A percentile compares a stretch with the other conserved stretches of the same genome.
phyloP scores from a whole-genome alignment of 352 stramenopile genomes.

The Phytopythium oedochilum region DNA sequence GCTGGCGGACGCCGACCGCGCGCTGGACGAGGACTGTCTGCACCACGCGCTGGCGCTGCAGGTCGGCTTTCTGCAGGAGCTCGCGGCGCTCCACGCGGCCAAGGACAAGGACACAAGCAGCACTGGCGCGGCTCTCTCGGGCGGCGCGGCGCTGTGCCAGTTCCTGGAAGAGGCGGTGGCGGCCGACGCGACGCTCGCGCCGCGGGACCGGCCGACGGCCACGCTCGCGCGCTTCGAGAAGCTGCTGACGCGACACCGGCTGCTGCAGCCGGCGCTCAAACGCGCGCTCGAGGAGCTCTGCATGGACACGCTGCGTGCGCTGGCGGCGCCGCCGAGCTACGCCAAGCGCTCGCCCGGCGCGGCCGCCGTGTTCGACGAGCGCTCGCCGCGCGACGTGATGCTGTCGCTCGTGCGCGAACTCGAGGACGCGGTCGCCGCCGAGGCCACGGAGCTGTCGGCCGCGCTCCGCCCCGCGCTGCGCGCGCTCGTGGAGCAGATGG shows the following conservation, averaged over 20 bases:
- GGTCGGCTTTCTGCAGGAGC: slow-evolving; percentile 43
- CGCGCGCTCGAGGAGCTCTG: slow-evolving; percentile 59
- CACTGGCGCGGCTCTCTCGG: slow-evolving; percentile 21
- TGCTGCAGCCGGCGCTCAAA: slow-evolving; percentile 60
- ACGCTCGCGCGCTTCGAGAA: slow-evolving; percentile 68
- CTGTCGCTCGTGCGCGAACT: slow-evolving; percentile 65
- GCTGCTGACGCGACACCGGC: slow-evolving; percentile 46
- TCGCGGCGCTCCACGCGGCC: slow-evolving; percentile 36
- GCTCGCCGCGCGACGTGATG: slow-evolving; percentile 58
- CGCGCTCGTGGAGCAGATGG: slow-evolving; percentile 71
- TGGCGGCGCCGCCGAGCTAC: slow-evolving; percentile 14
- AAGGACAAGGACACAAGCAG: background rate
- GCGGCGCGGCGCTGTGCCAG: slow-evolving; percentile 18
- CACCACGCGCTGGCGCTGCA: slow-evolving; percentile 58
- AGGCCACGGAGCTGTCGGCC: slow-evolving; percentile 23
- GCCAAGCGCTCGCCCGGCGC: slow-evolving; percentile 14
- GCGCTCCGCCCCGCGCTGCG: slow-evolving; percentile 20
- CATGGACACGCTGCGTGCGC: slow-evolving; percentile 54
- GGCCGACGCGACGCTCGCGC: slow-evolving; percentile 6
- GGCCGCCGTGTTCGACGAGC: slow-evolving; percentile 40
- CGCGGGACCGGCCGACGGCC: slow-evolving; percentile 35
- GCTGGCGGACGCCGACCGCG: slow-evolving; percentile 37
- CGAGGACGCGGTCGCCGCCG: slow-evolving; percentile 38
- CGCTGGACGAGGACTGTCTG: slow-evolving; percentile 56
- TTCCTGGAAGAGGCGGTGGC: slow-evolving; percentile 32